A percentile compares a stretch with the other conserved stretches of the same genome.
phyloP scores from a whole-genome alignment of 768 basidiomycete species.

The Gloeopeniophorella convolvens region DNA sequence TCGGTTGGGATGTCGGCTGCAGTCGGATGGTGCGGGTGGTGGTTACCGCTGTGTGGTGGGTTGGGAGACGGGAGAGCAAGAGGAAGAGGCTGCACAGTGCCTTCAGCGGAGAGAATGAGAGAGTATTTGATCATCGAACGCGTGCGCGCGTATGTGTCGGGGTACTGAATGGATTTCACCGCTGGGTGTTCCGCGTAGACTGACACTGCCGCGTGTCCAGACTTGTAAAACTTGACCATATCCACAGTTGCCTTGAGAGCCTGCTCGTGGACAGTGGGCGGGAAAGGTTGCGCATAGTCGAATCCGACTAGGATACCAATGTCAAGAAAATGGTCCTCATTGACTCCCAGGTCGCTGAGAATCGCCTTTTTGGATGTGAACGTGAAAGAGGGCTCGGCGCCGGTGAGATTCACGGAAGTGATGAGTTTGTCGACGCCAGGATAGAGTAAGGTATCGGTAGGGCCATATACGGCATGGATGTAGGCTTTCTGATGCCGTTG shows the following conservation, averaged over 20 bases:
- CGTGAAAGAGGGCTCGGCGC: slow-evolving; percentile 65
- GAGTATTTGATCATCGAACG: slow-evolving; percentile 90
- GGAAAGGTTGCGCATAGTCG: slow-evolving; percentile 73
- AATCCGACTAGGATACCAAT: slow-evolving; percentile 88
- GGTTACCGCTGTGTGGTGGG: slow-evolving; percentile 43
- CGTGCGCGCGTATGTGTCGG: slow-evolving; percentile 83
- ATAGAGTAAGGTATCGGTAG: slow-evolving; percentile 86
- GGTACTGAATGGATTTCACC: slow-evolving; percentile 74
- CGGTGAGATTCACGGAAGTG: slow-evolving; percentile 73
- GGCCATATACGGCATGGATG: slow-evolving; percentile 89
- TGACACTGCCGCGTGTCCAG: slow-evolving; percentile 73
- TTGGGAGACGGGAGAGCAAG: slow-evolving; percentile 52
- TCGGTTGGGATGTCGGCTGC: slow-evolving; percentile 86
- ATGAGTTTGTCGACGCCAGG: slow-evolving; percentile 87
- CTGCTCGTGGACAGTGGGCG: slow-evolving; percentile 74
- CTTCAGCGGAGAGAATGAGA: slow-evolving; percentile 83
- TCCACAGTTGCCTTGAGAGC: slow-evolving; percentile 82
- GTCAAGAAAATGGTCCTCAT: slow-evolving; percentile 92
- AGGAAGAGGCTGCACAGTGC: slow-evolving; percentile 72
- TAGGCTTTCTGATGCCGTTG: slow-evolving; percentile 90
- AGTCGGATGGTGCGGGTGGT: slow-evolving; percentile 63
- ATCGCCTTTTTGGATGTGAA: slow-evolving; percentile 77
- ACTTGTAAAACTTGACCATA: slow-evolving; percentile 90
- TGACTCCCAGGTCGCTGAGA: slow-evolving; percentile 57
- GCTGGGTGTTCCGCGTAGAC: slow-evolving; percentile 75